Conservation (phyloP, 805 yeast genomes). For the Candida sakaeoensis region DNA sequence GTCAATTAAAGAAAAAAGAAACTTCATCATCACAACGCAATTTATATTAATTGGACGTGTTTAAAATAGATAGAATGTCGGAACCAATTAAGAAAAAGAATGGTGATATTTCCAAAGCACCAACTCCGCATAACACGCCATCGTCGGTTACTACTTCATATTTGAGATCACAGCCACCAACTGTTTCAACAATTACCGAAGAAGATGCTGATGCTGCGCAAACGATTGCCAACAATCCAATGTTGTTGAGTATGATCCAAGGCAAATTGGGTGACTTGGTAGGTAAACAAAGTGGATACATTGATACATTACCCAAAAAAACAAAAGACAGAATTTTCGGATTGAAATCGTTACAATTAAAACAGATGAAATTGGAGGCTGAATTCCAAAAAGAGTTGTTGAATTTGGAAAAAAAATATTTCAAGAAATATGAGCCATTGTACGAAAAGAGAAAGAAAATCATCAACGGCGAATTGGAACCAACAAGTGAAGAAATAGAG, state of each 20-base stretch:
- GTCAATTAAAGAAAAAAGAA: not conserved
- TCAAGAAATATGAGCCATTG: slow-evolving; percentile 68
- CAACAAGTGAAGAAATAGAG: slow-evolving; percentile 72
- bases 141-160: slow-evolving; percentile 78
- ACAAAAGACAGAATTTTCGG: slow-evolving; percentile 79
- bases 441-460: slow-evolving; percentile 70
- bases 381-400: slow-evolving; percentile 88
- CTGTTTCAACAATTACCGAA: slow-evolving; percentile 66
- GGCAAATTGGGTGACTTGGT: slow-evolving; percentile 81
- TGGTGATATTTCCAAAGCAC: slow-evolving; percentile 84
- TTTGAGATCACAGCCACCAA: slow-evolving; percentile 57
- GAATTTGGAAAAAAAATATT: slow-evolving; percentile 79
- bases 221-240: slow-evolving; percentile 73
- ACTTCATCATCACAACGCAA: slow-evolving; percentile 2
- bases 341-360: slow-evolving; percentile 74
- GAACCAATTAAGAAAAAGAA: slow-evolving; percentile 75
- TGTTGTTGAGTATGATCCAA: slow-evolving; percentile 80
- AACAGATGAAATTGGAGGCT: slow-evolving; percentile 79
- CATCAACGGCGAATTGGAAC: slow-evolving; percentile 70
- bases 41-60: not conserved
- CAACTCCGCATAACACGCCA: slow-evolving; percentile 98
- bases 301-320: slow-evolving; percentile 65
- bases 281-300: slow-evolving; percentile 85
- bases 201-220: slow-evolving; percentile 40
- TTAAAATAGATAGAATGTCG: slow-evolving; percentile 48